Base-by-base conservation (phyloP, 1,284 basidiomycete genomes). In the Cryptococcus sp. region DNA sequence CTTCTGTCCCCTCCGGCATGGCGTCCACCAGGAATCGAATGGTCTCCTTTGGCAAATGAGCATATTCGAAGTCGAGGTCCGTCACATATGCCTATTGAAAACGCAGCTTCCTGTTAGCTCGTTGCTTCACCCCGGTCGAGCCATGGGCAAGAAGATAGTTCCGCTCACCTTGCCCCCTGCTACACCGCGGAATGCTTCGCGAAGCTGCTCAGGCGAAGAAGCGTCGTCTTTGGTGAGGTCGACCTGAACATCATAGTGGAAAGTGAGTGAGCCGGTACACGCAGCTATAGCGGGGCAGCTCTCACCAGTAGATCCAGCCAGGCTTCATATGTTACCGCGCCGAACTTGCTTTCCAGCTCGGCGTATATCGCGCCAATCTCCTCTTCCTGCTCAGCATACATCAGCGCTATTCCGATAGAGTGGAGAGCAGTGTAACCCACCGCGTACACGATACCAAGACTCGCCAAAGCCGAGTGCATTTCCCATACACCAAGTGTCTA, bases 141-240 rank as follows among this genome's bases (percentile, higher is more conserved):
- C 31, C 31, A 35, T 13, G 13, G 31, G 7, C 31, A 35, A 10
- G 13, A 10, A 13, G 13, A 10, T 31, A 13, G 13, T 35, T 2
- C 8, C 13, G 47, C 84, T 46, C 64, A 90, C 93, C 84, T 98
- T 98, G 72, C 94, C 89, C 15, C 83, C 85, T 2, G 93, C 92
- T 47, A 97, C 88, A 8, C 91, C 91, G 48, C 91, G 87, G 86
- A 99, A 99, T 2, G 94, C 88, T 66, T 94, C 92, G 20, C 91
- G 86, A 60, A 99, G 83, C 73, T 98, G 95, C 56, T 94, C 92
- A 0, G 89, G 86, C 1, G 92, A 90, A 1, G 91, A 94, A 56
- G 95, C 92, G 74, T 98, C 75, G 62, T 77, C 96, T 80, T 98
- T 92, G 31, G 88, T 95, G 65, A 97, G 95, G 50, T 94, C 91